Evolutionary conservation across 2,329 filamentous ascomycete species (phyloP).

Genomic region (Trichophyton mentagrophytes): DNA sequence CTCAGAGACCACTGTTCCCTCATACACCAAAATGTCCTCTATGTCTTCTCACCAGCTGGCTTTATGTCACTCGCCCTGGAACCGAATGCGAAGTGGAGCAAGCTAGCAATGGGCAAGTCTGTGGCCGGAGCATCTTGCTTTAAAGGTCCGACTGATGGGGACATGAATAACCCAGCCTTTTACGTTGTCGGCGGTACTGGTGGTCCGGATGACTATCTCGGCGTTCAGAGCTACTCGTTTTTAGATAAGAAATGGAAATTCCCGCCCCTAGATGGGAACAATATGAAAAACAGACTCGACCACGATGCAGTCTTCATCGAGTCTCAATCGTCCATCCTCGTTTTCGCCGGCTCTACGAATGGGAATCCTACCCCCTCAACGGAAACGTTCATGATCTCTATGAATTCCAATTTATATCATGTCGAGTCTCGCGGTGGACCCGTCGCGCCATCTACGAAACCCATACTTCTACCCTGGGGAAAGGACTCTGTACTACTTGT

Average conservation of each 20-base stretch:
- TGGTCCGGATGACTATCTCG: constrained; percentile 47
- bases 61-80: constrained; percentile 62
- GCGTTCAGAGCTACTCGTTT: constrained; percentile 59
- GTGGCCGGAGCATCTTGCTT: constrained; percentile 70
- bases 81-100: constrained; percentile 58
- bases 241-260: constrained; percentile 40
- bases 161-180: constrained; percentile 49
- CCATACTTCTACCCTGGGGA: constrained; percentile 64
- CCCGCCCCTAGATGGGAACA: constrained; percentile 30
- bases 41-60: constrained; percentile 61
- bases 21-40: constrained; percentile 69
- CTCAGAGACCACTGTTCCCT: constrained; percentile 70
- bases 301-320: constrained; percentile 68
- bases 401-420: constrained; percentile 47
- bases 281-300: constrained; percentile 55
- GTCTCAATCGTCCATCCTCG: constrained; percentile 55
- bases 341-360: constrained; percentile 65
- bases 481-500: constrained; percentile 58
- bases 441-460: constrained; percentile 50
- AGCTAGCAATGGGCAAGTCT: constrained; percentile 50
- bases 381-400: constrained; percentile 62
- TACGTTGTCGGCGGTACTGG: constrained; percentile 71
- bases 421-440: constrained; percentile 47
- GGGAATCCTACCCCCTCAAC: constrained; percentile 47
- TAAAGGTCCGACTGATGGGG: constrained; percentile 47